phyloP scores from a whole-genome alignment of 2,329 filamentous ascomycete species.

The Neofusicoccum ribis region DNA sequence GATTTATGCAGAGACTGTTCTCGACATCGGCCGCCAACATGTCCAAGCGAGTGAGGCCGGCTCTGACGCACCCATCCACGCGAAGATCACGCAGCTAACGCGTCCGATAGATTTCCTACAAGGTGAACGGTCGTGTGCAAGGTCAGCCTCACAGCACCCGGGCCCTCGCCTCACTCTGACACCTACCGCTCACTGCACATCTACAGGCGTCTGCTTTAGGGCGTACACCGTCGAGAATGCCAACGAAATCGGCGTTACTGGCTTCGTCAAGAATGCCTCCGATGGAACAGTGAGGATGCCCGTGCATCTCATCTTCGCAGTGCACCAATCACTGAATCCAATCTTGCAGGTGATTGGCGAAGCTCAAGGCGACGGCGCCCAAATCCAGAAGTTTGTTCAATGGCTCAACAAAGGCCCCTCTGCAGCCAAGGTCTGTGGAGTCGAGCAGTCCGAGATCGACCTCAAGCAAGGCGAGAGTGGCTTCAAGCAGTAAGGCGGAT shows the following conservation, averaged over 20 bases:
- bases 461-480: constrained; percentile 65
- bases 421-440: constrained; percentile 69
- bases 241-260: constrained; percentile 45
- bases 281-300: constrained; percentile 43
- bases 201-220: constrained; percentile 51
- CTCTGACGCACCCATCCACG: neutral
- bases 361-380: constrained; percentile 71
- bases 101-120: constrained; percentile 46
- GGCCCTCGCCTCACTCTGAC: neutral
- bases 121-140: constrained; percentile 49
- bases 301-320: neutral
- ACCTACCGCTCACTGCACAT: neutral
- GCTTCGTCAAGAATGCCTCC: constrained; percentile 47
- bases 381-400: constrained; percentile 69
- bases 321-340: neutral
- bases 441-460: constrained; percentile 69
- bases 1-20: constrained; percentile 6
- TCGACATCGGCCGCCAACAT: constrained; percentile 7
- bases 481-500: constrained; percentile 48
- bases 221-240: constrained; percentile 47
- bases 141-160: constrained; percentile 27
- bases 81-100: neutral
- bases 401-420: constrained; percentile 74
- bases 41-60: constrained; percentile 11
- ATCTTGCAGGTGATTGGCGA: constrained; percentile 78